A percentile compares a stretch with the other conserved stretches of the same genome.
These are phyloP conservation scores for Coemansia sp. DNA, from an alignment of 192 early-diverging fungal genomes.

Conservation along the genomic window DNA sequence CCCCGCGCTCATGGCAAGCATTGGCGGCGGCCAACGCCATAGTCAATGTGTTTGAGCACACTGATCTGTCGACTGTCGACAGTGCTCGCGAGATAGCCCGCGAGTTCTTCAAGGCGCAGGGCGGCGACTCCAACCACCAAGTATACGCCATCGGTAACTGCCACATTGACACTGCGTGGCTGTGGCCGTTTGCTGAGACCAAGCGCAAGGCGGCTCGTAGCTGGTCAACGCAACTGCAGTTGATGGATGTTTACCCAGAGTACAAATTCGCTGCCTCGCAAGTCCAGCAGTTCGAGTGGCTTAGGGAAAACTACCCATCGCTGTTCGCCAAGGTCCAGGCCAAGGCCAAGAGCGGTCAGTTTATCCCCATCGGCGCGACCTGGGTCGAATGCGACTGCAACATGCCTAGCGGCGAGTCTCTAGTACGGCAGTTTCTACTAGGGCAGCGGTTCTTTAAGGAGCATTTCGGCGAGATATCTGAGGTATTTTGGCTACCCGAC, in stretches of 20 bases:
- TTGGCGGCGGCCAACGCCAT: slow-evolving; percentile 77
- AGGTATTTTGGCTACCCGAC: slow-evolving; percentile 91
- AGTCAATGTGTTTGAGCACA: slow-evolving; percentile 69
- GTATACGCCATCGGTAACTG: slow-evolving; percentile 92
- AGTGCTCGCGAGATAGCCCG: slow-evolving; percentile 53
- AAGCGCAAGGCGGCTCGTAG: slow-evolving; percentile 85
- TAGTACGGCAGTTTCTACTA: slow-evolving; percentile 90
- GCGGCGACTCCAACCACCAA: slow-evolving; percentile 60
- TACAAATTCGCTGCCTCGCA: slow-evolving; percentile 92
- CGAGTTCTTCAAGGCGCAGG: slow-evolving; percentile 68
- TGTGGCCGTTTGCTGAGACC: slow-evolving; percentile 96
- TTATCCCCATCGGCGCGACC: slow-evolving; percentile 90
- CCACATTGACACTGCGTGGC: slow-evolving; percentile 87
- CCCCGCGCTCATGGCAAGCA: slow-evolving; percentile 72
- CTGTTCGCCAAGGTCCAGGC: slow-evolving; percentile 76
- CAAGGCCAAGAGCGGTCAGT: slow-evolving; percentile 70
- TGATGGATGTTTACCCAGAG: slow-evolving; percentile 88
- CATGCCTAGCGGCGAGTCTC: slow-evolving; percentile 88
- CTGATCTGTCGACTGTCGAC: slow-evolving; percentile 44
- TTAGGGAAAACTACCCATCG: slow-evolving; percentile 76
- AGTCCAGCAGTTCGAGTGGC: slow-evolving; percentile 94
- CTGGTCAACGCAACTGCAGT: slow-evolving; percentile 71
- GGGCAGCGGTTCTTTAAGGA: slow-evolving; percentile 87
- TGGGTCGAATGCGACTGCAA: slow-evolving; percentile 99
- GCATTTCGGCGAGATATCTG: slow-evolving; percentile 65